These are phyloP conservation scores for Myxozyma vanderwaltii DNA, from an alignment of 805 yeast genomes.

Conservation along the genomic window DNA sequence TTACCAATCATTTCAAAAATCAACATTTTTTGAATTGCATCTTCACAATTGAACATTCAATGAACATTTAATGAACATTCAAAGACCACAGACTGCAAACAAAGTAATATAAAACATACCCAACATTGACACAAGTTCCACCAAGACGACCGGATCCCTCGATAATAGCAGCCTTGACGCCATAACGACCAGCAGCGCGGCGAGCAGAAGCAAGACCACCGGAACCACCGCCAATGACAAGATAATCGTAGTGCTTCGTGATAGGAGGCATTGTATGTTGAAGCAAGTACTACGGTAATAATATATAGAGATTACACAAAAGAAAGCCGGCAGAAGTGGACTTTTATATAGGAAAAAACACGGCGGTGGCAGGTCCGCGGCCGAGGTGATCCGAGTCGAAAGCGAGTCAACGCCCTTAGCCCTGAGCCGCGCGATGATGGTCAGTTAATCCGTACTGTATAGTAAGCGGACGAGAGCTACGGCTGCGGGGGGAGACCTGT, in stretches of 20 bases:
- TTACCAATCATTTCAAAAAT: neutral
- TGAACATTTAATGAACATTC: neutral
- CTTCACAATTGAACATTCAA: neutral
- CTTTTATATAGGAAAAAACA: too few species aligned
- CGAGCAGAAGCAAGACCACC: conserved; percentile 99
- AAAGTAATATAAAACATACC: conserved; percentile 42
- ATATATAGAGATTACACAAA: neutral
- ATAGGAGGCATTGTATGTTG: conserved; percentile 41
- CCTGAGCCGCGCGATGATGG: conserved; percentile 6
- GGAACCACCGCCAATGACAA: conserved; percentile 98
- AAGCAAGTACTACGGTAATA: neutral
- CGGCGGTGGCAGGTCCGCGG: too few species aligned
- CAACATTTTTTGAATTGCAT: too few species aligned
- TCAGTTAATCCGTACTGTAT: neutral
- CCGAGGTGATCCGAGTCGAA: neutral
- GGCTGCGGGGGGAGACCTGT: too few species aligned
- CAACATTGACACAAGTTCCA: conserved; percentile 98
- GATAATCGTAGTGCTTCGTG: conserved; percentile 71
- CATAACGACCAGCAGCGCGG: conserved; percentile 84
- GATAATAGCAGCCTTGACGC: conserved; percentile 81
- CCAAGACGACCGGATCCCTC: conserved; percentile 80
- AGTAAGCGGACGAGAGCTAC: too few species aligned
- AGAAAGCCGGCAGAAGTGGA: neutral
- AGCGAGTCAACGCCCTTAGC: neutral
- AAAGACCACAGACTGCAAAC: neutral